These are phyloP conservation scores for Saussurea involucrata DNA, from an alignment of 129 eudicot genomes.

Conservation along the genomic window DNA sequence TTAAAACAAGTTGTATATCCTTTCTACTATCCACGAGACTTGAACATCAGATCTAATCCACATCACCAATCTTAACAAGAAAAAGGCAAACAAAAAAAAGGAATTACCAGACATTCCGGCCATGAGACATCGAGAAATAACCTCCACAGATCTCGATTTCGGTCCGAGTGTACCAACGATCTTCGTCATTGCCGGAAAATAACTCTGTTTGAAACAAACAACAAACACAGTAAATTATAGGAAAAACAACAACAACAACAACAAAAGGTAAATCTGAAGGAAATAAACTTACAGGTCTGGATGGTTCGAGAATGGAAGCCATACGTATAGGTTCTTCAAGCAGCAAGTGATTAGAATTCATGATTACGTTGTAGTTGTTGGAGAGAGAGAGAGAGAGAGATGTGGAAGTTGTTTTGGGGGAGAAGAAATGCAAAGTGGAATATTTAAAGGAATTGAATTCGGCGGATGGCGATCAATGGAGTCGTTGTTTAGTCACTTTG, in stretches of 20 bases:
- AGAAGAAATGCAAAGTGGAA: background rate
- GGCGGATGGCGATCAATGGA: background rate
- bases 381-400: background rate
- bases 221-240: background rate
- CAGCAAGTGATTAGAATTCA: constrained; percentile 66
- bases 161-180: constrained; percentile 85
- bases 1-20: background rate
- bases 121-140: constrained; percentile 69
- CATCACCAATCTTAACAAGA: background rate
- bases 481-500: constrained; percentile 32
- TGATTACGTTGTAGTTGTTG: background rate
- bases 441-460: constrained; percentile 12
- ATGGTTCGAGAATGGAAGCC: constrained; percentile 82
- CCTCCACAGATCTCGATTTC: constrained; percentile 77
- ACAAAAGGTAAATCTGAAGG: background rate
- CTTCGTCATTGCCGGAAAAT: constrained; percentile 88
- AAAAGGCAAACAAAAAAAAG: background rate
- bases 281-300: constrained; percentile 49
- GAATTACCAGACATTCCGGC: constrained; percentile 91
- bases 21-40: background rate
- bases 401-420: constrained; percentile 14
- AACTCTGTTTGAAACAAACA: constrained; percentile 34
- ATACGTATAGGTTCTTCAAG: constrained; percentile 78
- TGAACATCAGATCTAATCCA: constrained; percentile 18
- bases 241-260: background rate